Base-by-base conservation (phyloP, 2,329 filamentous ascomycete genomes). In the Zarea fungicola region DNA sequence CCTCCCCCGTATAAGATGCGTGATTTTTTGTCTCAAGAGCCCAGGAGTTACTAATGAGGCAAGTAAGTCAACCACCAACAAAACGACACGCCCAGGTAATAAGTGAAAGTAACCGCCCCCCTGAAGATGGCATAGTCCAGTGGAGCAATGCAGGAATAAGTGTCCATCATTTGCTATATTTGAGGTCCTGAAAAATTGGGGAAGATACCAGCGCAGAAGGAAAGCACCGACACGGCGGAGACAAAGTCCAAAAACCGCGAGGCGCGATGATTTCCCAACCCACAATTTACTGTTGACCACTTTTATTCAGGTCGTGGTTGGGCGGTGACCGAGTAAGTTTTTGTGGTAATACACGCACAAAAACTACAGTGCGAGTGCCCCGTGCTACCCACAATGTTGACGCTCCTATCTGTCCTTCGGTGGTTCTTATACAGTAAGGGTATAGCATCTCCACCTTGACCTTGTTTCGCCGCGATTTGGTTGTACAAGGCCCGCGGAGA, bases 11-110 rank as follows among this genome's bases (percentile, higher is more conserved):
- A n/a, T n/a, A n/a, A n/a, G n/a, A n/a, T 48, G 45, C 41, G 45
- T 29, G 21, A 48, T 48, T 48, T 48, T 48, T 29, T 32, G 36
- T 28, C 36, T n/a, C n/a, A n/a, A n/a, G n/a, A n/a, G n/a, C n/a
- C n/a, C n/a, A n/a, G n/a, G 22, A 14, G 26, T 42, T 48, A 42
- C 28, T 48, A 48, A n/a, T n/a, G n/a, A 41, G 19, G 23, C 22
- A 21, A 43, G 41, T 43, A 43, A 43, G 41, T 43, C 41, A 14
- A 7, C 19, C 41, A 43, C 19, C 21, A 32, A 19, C 13, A 40
- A 5, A 40, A 7, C n/a, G n/a, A 26, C 32, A 14, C 26, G 32
- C 35, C 26, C 16, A 23, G 35, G 21, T 39, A 23, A 39, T 39
- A 39, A 46, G n/a, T n/a, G n/a, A n/a, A n/a, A n/a, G 16, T 18